Evolutionary conservation across 768 basidiomycete genomes (phyloP), one percentile per base, ranked within the genome.

Genomic region (Suillus tomentosus): DNA sequence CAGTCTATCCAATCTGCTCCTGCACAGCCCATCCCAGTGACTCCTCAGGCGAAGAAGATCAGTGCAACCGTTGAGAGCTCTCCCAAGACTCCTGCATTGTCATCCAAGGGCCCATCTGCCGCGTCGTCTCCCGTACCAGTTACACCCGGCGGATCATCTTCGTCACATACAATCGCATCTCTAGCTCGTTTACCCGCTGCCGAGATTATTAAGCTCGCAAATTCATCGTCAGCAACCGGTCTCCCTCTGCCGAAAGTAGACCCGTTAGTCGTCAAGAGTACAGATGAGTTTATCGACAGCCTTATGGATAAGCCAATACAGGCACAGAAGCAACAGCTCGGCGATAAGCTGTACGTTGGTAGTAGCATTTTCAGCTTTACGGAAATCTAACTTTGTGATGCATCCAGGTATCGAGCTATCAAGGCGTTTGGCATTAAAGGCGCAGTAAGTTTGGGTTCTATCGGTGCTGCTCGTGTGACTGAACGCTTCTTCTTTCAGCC

Each of bases 391-490:
- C 39, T 27, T 58, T 42, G 40, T 5, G 15, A 27, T 17, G 31
- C 0, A 13, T n/a, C 7, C 80, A 75, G 83, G 69, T 93, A 79
- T 76, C 79, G 82, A 64, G 75, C 82, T 27, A 76, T 87, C 72
- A 95, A 94, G 74, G 85, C 88, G 10, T 88, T 90, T 70, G 92
- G 94, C 31, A 83, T 97, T 71, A 95, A 92, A 72, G 83, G 84
- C 53, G 90, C 92, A 64, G 91, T 91, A 71, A 68, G 87, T 83
- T 17, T 5, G 2, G 14, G 17, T 31, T 39, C 62, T 13, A 19
- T 40, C 22, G 17, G 37, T 51, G 15, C 24, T 24, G 39, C 39
- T 59, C 13, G 17, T 60, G 58, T 15, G 17, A 64, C 19, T 43
- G 11, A 42, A 39, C 61, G 24, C 31, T 63, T 42, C 67, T 65